Percentiles rank a stretch among this genome's conserved stretches.
Conservation (phyloP, 306 rosid species). For the Macrotyloma uniflorum region DNA sequence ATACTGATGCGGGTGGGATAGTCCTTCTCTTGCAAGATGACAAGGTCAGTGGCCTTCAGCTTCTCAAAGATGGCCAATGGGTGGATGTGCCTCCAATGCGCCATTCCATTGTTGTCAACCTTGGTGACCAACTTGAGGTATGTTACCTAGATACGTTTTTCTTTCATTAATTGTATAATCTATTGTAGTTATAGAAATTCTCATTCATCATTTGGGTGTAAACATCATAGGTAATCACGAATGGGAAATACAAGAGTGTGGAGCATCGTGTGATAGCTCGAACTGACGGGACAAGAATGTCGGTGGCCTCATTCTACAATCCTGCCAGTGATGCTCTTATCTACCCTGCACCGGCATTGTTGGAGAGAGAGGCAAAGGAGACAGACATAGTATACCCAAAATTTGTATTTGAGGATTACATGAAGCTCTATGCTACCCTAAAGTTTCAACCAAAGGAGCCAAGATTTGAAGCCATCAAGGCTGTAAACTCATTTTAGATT, state of each 20-base stretch:
- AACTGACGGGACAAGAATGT: slow-evolving; percentile 64
- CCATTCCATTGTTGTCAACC: slow-evolving; percentile 75
- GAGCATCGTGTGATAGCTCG: slow-evolving; percentile 73
- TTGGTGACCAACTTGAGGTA: slow-evolving; percentile 85
- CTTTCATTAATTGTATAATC: not conserved
- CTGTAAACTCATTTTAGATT: slow-evolving; percentile 38
- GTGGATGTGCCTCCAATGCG: slow-evolving; percentile 80
- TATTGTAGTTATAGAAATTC: not conserved
- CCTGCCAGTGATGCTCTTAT: slow-evolving; percentile 75
- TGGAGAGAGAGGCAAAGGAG: slow-evolving; percentile 53
- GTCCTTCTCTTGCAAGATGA: slow-evolving; percentile 79
- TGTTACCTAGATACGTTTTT: not conserved
- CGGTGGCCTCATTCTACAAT: slow-evolving; percentile 78
- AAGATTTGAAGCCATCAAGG: slow-evolving; percentile 72
- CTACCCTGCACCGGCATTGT: slow-evolving; percentile 65
- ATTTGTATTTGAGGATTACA: slow-evolving; percentile 76
- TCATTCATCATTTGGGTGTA: not conserved
- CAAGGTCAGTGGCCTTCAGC: slow-evolving; percentile 78
- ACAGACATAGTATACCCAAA: slow-evolving; percentile 51
- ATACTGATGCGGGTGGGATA: slow-evolving; percentile 81
- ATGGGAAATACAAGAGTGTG: slow-evolving; percentile 84
- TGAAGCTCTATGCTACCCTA: slow-evolving; percentile 60
- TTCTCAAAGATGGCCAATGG: slow-evolving; percentile 70
- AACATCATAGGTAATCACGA: slow-evolving; percentile 57
- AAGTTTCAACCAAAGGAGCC: slow-evolving; percentile 81